Percentiles rank a stretch among this genome's conserved stretches.
Evolutionary conservation across 148 eudicot genomes (phyloP).

Genomic region (Talinum fruticosum): DNA sequence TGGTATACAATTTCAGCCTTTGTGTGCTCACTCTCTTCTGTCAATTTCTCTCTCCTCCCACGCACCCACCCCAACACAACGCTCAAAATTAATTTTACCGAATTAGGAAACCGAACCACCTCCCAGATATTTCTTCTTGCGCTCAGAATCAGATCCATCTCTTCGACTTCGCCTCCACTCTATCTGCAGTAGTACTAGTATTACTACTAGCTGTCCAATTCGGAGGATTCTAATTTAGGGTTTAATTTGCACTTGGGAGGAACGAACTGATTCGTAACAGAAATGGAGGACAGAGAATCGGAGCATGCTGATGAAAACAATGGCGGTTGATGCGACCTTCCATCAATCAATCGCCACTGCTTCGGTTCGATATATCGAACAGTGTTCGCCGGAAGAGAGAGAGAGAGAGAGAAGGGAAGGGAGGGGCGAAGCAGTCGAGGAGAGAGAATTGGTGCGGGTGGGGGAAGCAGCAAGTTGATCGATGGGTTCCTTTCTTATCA

Average conservation of each 20-base stretch:
- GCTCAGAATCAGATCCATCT: too few relatives aligned
- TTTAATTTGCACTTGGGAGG: too few relatives aligned
- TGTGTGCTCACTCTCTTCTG: constrained; percentile 83
- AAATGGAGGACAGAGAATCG: too few relatives aligned
- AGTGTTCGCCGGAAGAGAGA: neutral
- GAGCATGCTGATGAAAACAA: neutral
- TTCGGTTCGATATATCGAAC: too few relatives aligned
- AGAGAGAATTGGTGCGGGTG: neutral
- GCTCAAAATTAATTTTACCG: neutral
- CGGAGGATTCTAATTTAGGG: neutral
- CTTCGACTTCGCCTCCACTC: constrained; percentile 14
- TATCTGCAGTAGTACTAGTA: neutral
- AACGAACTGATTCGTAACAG: too few relatives aligned
- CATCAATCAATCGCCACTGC: neutral
- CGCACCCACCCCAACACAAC: neutral
- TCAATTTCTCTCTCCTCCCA: constrained; percentile 37
- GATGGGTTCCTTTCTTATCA: too few relatives aligned
- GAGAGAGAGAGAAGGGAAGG: neutral
- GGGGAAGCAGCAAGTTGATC: too few relatives aligned
- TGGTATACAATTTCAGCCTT: constrained; percentile 39
- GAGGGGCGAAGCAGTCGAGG: neutral
- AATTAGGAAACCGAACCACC: neutral
- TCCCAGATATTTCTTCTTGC: neutral
- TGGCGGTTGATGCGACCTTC: neutral
- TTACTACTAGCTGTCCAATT: too few relatives aligned